Percentiles rank a stretch among this genome's conserved stretches.
phyloP scores from a whole-genome alignment of 1,284 basidiomycete species.

The Apiotrichum domesticum region DNA sequence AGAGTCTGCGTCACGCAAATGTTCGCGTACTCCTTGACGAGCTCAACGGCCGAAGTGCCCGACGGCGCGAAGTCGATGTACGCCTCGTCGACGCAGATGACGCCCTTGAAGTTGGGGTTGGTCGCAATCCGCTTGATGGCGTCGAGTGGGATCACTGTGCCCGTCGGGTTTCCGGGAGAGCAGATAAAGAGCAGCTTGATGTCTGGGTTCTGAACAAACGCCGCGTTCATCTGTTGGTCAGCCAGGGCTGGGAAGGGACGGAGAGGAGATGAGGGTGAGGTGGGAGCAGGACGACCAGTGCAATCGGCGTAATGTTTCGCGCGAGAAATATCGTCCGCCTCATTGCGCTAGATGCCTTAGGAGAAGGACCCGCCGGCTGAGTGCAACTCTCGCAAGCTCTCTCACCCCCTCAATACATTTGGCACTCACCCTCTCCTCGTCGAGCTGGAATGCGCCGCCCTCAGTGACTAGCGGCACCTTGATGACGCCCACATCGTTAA shows the following conservation, averaged over 20 bases:
- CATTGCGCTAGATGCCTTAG: too few species aligned
- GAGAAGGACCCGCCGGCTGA: too few species aligned
- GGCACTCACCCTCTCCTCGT: constrained; percentile 63
- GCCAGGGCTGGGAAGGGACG: too few species aligned
- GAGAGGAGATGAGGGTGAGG: too few species aligned
- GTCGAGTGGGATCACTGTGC: constrained; percentile 72
- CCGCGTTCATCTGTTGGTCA: constrained; percentile 59
- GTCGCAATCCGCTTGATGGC: constrained; percentile 69
- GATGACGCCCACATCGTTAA: constrained; percentile 85
- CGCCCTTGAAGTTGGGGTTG: constrained; percentile 75
- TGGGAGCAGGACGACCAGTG: too few species aligned
- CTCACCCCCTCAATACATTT: too few species aligned
- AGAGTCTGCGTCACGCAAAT: constrained; percentile 90
- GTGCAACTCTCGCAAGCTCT: too few species aligned
- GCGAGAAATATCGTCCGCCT: too few species aligned
- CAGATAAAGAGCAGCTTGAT: constrained; percentile 94
- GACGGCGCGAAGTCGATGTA: constrained; percentile 86
- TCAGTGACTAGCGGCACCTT: constrained; percentile 72
- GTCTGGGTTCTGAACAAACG: constrained; percentile 59
- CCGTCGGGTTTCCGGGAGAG: constrained; percentile 96
- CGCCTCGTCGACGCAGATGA: constrained; percentile 93
- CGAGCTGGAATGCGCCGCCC: constrained; percentile 68
- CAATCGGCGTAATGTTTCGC: too few species aligned
- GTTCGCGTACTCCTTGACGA: constrained; percentile 80
- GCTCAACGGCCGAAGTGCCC: constrained; percentile 57